Base-by-base conservation (phyloP, 345 rosid genomes). In the Rhodamnia argentea region DNA sequence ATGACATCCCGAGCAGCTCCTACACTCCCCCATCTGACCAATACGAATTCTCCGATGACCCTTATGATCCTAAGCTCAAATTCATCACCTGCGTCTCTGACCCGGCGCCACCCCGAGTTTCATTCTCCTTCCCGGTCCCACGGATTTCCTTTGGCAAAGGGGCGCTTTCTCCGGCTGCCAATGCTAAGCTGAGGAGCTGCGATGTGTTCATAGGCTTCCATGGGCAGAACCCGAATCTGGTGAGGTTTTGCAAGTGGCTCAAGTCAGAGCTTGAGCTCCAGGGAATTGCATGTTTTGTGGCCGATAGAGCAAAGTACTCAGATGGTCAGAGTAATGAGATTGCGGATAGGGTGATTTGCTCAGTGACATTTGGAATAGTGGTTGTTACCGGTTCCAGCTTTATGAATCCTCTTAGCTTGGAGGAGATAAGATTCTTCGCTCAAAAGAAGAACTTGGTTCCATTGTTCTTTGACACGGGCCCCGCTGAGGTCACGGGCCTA, bases 251-350 rank as follows among this genome's bases (percentile, higher is more conserved):
- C 86, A 95, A 95, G 91, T 96, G 99, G 99, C 89, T 96, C 44
- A 96, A 95, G 89, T 96, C 98, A 27, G 98, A 96, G 91, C 95
- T 95, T 60, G 98, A 96, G 92, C 93, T 95, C 86, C 97, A 95
- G 90, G 98, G 99, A 6, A 95, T 96, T 83, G 99, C 97, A 82
- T 95, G 98, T 83, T 96, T 96, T 76, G 94, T 95, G 26, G 98
- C 97, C 11, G 99, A 96, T 62, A 91, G 98, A 89, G 96, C 98
- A 1, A 95, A 92, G 89, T 96, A 94, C 85, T 92, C 96, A 0
- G 94, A 95, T 85, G 87, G 87, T 20, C 98, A 96, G 90, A 95
- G 98, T 86, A 96, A 96, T 85, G 98, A 95, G 90, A 94, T 95
- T 84, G 95, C 97, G 0, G 98, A 96, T 88, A 89, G 97, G 88